These are phyloP conservation scores for Ustilaginoidea virens DNA, from an alignment of 2,329 filamentous ascomycete genomes.

Conservation along the genomic window DNA sequence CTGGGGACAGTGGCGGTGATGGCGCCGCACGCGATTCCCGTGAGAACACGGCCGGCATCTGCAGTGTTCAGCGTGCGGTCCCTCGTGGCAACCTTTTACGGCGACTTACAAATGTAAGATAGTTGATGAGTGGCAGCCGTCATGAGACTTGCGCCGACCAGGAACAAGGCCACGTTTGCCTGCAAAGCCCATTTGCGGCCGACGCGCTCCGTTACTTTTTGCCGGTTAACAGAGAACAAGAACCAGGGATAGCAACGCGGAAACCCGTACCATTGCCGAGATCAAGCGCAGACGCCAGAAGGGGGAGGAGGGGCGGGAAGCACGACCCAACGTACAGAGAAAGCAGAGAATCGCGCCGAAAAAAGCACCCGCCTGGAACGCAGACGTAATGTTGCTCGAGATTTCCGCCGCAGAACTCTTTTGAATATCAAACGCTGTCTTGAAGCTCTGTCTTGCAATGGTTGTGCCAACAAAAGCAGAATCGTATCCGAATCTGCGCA, in stretches of 20 bases:
- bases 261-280: too few relatives aligned
- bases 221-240: too few relatives aligned
- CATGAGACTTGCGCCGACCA: slow-evolving; percentile 1
- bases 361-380: neutral
- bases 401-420: neutral
- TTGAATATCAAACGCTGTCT: slow-evolving; percentile 21
- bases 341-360: slow-evolving; percentile 1
- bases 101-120: neutral
- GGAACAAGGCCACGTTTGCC: neutral
- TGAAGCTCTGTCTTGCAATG: slow-evolving; percentile 32
- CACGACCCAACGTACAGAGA: neutral
- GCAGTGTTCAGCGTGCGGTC: too few relatives aligned
- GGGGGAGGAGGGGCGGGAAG: neutral
- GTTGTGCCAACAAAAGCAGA: slow-evolving; percentile 39
- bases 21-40: slow-evolving; percentile 40
- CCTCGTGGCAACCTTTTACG: too few relatives aligned
- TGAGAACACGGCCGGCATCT: slow-evolving; percentile 41
- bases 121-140: neutral
- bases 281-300: neutral
- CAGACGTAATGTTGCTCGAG: slow-evolving; percentile 2
- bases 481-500: slow-evolving; percentile 32
- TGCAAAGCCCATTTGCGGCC: slow-evolving; percentile 1
- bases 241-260: too few relatives aligned
- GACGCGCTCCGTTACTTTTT: neutral
- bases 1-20: slow-evolving; percentile 44